A percentile compares a stretch with the other conserved stretches of the same genome.
These are phyloP conservation scores for Aureobasidium vineae DNA, from an alignment of 2,329 filamentous ascomycete genomes.

Conservation along the genomic window DNA sequence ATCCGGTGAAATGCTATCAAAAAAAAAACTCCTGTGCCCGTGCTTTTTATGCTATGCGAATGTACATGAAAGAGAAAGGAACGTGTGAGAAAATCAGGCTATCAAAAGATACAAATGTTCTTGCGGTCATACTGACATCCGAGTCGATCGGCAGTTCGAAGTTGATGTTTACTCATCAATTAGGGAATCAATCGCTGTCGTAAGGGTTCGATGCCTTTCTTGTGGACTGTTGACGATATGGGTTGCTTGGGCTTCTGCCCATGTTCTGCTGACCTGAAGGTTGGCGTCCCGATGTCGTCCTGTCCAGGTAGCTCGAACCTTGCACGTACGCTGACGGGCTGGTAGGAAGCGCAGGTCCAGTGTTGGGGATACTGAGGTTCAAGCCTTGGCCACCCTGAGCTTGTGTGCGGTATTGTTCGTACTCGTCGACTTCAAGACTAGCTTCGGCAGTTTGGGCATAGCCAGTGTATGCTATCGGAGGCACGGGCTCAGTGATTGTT, in stretches of 20 bases:
- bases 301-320: conserved; percentile 17
- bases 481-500: conserved; percentile 25
- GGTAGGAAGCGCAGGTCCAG: conserved; percentile 21
- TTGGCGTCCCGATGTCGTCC: conserved; percentile 8
- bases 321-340: conserved; percentile 25
- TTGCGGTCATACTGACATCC: background rate
- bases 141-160: background rate
- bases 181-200: conserved; percentile 16
- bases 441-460: conserved; percentile 23
- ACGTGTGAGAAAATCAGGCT: background rate
- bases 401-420: conserved; percentile 23
- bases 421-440: conserved; percentile 20
- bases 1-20: background rate
- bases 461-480: conserved; percentile 16
- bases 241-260: conserved; percentile 32
- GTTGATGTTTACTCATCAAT: background rate
- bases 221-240: conserved; percentile 28
- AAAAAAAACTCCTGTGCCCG: conserved; percentile 7
- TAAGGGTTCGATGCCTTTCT: conserved; percentile 1
- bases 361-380: conserved; percentile 19
- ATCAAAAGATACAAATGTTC: background rate
- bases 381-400: conserved; percentile 3
- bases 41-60: background rate
- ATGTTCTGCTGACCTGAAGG: conserved; percentile 28
- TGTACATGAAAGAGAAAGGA: background rate